These are phyloP conservation scores for Pythium biforme DNA, from an alignment of 352 stramenopile species.

Conservation along the genomic window DNA sequence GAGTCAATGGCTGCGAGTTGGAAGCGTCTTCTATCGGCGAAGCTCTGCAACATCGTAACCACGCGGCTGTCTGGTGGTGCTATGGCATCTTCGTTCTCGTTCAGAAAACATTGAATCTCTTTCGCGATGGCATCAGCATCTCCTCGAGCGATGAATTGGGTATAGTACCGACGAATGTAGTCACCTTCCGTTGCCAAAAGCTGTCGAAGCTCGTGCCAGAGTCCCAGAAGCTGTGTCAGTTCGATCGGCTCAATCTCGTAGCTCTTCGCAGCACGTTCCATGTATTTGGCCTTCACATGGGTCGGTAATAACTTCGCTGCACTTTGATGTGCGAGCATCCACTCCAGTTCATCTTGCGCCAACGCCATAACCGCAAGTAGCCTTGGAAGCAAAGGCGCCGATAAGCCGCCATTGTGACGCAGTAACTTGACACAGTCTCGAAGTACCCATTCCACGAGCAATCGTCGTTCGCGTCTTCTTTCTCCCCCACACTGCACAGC, in stretches of 20 bases:
- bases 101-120: slow-evolving; percentile 33
- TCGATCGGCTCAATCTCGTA: slow-evolving; percentile 7
- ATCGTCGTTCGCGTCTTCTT: slow-evolving; percentile 36
- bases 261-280: slow-evolving; percentile 32
- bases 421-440: slow-evolving; percentile 36
- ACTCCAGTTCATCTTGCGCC: slow-evolving; percentile 51
- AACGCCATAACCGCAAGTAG: slow-evolving; percentile 37
- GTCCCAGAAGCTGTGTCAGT: slow-evolving; percentile 5
- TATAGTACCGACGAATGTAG: slow-evolving; percentile 23
- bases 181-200: slow-evolving; percentile 6
- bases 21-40: slow-evolving; percentile 35
- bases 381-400: slow-evolving; percentile 46
- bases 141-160: slow-evolving; percentile 37
- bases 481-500: slow-evolving; percentile 38
- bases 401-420: slow-evolving; percentile 38
- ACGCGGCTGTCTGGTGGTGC: slow-evolving; percentile 19
- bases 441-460: slow-evolving; percentile 43
- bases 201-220: slow-evolving; percentile 9
- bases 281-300: slow-evolving; percentile 53
- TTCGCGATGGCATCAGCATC: slow-evolving; percentile 50
- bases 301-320: slow-evolving; percentile 35
- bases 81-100: neutral
- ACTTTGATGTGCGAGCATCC: slow-evolving; percentile 38
- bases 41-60: slow-evolving; percentile 41
- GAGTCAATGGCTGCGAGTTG: slow-evolving; percentile 9